A percentile compares a stretch with the other conserved stretches of the same genome.
Evolutionary conservation across 108 stramenopile genomes (phyloP).

Genomic region (Cylindrotheca closterium): DNA sequence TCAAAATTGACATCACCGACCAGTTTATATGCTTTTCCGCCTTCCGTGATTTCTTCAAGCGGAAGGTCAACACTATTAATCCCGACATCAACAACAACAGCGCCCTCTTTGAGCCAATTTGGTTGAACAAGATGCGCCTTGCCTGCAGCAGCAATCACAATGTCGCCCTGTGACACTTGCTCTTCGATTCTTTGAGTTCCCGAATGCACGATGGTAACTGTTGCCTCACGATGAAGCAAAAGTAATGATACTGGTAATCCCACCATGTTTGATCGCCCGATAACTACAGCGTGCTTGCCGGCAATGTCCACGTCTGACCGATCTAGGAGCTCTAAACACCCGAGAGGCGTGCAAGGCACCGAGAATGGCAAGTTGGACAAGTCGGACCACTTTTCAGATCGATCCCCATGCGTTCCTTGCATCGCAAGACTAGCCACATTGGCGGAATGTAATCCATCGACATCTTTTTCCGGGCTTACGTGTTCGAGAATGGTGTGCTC

Average conservation of each 20-base stretch:
- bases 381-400: conserved; percentile 39
- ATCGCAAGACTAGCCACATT: conserved; percentile 84
- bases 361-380: conserved; percentile 62
- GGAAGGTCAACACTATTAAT: conserved; percentile 90
- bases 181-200: conserved; percentile 66
- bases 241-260: conserved; percentile 94
- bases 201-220: conserved; percentile 96
- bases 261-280: conserved; percentile 90
- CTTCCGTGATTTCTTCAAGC: conserved; percentile 38
- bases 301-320: conserved; percentile 70
- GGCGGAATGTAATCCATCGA: conserved; percentile 94
- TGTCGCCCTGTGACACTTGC: conserved; percentile 85
- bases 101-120: conserved; percentile 95
- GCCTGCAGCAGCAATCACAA: conserved; percentile 96
- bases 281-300: conserved; percentile 94
- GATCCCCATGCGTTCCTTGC: conserved; percentile 19
- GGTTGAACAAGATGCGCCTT: conserved; percentile 82
- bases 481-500: conserved; percentile 75
- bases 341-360: conserved; percentile 88
- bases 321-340: conserved; percentile 95
- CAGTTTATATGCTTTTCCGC: conserved; percentile 77
- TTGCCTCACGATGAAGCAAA: conserved; percentile 88
- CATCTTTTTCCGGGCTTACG: conserved; percentile 87
- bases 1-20: conserved; percentile 96
- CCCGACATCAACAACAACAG: conserved; percentile 97